A percentile compares a stretch with the other conserved stretches of the same genome.
phyloP scores from a whole-genome alignment of 2,329 filamentous ascomycete species.

The Pseudogymnoascus sp. region DNA sequence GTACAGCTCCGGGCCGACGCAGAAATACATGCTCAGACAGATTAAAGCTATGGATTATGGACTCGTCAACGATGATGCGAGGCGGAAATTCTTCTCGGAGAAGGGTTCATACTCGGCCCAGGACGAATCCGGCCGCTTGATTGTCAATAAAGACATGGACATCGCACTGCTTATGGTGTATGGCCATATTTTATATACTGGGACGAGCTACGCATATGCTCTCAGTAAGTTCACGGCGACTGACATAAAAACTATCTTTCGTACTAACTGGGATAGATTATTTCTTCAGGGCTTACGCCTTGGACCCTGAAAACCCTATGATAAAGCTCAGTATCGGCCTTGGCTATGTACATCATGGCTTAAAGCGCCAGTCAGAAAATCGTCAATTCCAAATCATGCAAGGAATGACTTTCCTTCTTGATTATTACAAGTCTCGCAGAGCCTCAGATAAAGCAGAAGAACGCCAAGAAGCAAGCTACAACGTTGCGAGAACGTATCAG shows the following conservation, averaged over 20 bases:
- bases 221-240: constrained; percentile 47
- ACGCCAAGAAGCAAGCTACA: constrained; percentile 73
- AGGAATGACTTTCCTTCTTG: constrained; percentile 71
- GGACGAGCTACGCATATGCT: constrained; percentile 74
- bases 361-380: constrained; percentile 87
- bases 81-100: constrained; percentile 37
- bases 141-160: constrained; percentile 47
- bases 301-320: constrained; percentile 69
- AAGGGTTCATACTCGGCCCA: constrained; percentile 33
- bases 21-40: constrained; percentile 87
- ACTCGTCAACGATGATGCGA: constrained; percentile 46
- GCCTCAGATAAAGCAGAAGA: constrained; percentile 33
- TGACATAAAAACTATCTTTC: background rate
- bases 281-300: constrained; percentile 68
- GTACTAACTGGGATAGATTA: constrained; percentile 50
- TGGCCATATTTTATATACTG: constrained; percentile 79
- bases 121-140: constrained; percentile 29
- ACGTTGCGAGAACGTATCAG: constrained; percentile 70
- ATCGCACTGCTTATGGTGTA: constrained; percentile 80
- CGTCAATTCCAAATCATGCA: constrained; percentile 82
- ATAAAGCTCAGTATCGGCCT: constrained; percentile 76
- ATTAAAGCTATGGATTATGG: constrained; percentile 80
- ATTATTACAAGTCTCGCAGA: constrained; percentile 59
- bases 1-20: constrained; percentile 73
- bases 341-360: constrained; percentile 78